A percentile compares a stretch with the other conserved stretches of the same genome.
phyloP scores from a whole-genome alignment of 169 alveolate genomes.

The Cystoisospora suis region DNA sequence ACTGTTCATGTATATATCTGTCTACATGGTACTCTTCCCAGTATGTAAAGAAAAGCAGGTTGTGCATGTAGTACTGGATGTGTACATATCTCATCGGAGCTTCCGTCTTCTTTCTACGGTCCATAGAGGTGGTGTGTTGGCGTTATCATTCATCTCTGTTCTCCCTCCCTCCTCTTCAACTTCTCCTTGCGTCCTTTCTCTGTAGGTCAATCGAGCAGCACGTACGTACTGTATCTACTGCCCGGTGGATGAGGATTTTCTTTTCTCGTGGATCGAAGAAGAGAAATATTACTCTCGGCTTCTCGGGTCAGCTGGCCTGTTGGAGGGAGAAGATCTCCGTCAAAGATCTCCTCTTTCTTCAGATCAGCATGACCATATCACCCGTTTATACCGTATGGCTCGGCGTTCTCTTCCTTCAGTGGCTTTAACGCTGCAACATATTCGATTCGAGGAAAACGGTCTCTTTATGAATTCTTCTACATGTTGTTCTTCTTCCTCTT shows the following conservation, averaged over 20 bases:
- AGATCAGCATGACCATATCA: background rate
- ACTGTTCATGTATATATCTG: too few species aligned
- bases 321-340: too few species aligned
- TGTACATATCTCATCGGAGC: too few species aligned
- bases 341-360: too few species aligned
- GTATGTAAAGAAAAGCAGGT: too few species aligned
- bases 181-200: background rate
- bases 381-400: background rate
- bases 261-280: slow-evolving; percentile 24
- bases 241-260: slow-evolving; percentile 27
- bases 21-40: too few species aligned
- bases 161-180: background rate
- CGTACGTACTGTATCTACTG: slow-evolving; percentile 8
- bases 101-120: too few species aligned
- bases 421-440: background rate
- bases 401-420: slow-evolving; percentile 15
- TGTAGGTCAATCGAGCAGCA: background rate
- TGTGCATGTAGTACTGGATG: too few species aligned
- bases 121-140: too few species aligned
- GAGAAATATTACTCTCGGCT: slow-evolving; percentile 2
- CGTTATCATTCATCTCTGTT: background rate
- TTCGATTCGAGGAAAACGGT: background rate
- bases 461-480: too few species aligned
- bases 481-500: too few species aligned
- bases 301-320: too few species aligned